Evolutionary conservation across 2,329 filamentous ascomycete genomes (phyloP).

Genomic region (Epichloe gansuensis): DNA sequence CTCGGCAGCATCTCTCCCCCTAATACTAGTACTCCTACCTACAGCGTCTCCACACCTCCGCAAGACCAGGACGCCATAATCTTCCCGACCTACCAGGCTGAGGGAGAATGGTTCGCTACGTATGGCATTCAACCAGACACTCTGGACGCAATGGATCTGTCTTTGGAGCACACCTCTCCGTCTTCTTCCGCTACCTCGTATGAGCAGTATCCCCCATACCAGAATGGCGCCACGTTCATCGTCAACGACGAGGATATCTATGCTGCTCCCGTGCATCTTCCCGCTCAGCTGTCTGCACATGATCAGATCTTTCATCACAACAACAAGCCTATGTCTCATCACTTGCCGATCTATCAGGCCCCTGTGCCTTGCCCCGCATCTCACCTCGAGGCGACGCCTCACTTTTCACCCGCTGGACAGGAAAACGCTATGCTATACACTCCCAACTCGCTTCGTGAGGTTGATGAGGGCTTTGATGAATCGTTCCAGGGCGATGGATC

Average conservation of each 20-base stretch:
- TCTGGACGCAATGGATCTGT: constrained; percentile 29
- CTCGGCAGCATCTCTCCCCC: constrained; percentile 52
- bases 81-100: constrained; percentile 36
- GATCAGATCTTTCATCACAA: constrained; percentile 21
- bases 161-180: constrained; percentile 26
- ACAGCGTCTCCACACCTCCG: constrained; percentile 44
- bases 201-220: constrained; percentile 47
- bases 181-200: constrained; percentile 21
- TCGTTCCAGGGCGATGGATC: constrained; percentile 29
- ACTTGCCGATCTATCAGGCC: constrained; percentile 23
- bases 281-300: constrained; percentile 30
- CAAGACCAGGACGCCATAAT: constrained; percentile 28
- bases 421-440: constrained; percentile 57
- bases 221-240: constrained; percentile 48
- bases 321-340: constrained; percentile 30
- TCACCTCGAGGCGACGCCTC: constrained; percentile 22
- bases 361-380: constrained; percentile 15
- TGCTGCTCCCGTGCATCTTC: constrained; percentile 42
- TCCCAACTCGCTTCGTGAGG: constrained; percentile 45
- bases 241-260: constrained; percentile 51
- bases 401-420: constrained; percentile 58
- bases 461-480: constrained; percentile 55
- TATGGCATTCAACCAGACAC: constrained; percentile 19
- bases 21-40: constrained; percentile 33
- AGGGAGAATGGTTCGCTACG: constrained; percentile 31